Conservation (phyloP, 345 rosid species). For the Brassica cretica region DNA sequence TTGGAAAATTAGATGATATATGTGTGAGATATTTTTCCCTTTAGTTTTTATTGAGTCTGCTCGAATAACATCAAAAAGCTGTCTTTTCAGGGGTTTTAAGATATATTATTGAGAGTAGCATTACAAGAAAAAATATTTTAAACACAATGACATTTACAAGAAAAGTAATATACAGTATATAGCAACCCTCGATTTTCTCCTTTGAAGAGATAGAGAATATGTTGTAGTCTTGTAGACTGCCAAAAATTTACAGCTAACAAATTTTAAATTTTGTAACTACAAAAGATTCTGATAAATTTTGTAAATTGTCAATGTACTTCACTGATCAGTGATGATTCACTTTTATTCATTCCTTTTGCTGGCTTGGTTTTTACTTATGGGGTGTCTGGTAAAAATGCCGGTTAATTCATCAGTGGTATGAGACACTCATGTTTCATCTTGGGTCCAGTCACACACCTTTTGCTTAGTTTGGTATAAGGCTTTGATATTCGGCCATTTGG, state of each 20-base stretch:
- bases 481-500: not conserved
- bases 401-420: not conserved
- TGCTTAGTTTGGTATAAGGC: not conserved
- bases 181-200: not conserved
- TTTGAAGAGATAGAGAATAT: too few species aligned
- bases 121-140: too few species aligned
- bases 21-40: not conserved
- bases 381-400: not conserved
- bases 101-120: too few species aligned
- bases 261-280: not conserved
- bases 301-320: not conserved
- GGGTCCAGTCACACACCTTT: not conserved
- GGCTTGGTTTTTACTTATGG: not conserved
- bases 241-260: not conserved
- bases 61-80: too few species aligned
- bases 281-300: not conserved
- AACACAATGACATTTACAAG: not conserved
- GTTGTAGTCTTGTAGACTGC: not conserved
- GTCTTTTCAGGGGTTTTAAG: too few species aligned
- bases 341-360: not conserved
- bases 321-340: not conserved
- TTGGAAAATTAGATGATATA: not conserved
- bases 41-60: not conserved
- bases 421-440: not conserved
- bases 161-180: not conserved